Conservation (phyloP, 352 stramenopile species). For the Bremia lactucae region DNA sequence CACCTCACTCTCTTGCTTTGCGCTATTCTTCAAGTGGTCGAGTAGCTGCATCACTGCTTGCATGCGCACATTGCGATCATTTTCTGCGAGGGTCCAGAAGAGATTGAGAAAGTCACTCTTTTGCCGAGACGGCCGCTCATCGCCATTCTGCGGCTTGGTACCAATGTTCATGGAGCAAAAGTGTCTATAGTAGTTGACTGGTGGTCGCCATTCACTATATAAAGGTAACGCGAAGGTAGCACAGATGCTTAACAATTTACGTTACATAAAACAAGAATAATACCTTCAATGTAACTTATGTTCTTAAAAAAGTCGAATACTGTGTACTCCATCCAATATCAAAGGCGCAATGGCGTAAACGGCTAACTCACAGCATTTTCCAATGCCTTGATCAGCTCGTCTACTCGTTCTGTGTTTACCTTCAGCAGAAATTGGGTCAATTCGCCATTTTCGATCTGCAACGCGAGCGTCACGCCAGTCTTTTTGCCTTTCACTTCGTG, state of each 20-base stretch:
- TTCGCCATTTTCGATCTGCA: slow-evolving; percentile 40
- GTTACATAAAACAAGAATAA: neutral
- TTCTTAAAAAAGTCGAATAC: no score
- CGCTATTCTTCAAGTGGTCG: slow-evolving; percentile 26
- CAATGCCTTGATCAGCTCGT: slow-evolving; percentile 48
- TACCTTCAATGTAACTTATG: no score
- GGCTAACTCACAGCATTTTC: slow-evolving; percentile 23
- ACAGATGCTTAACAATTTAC: slow-evolving; percentile 1
- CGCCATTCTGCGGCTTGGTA: slow-evolving; percentile 20
- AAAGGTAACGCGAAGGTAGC: slow-evolving; percentile 11
- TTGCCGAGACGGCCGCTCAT: slow-evolving; percentile 8
- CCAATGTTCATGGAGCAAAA: slow-evolving; percentile 25
- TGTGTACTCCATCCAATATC: neutral
- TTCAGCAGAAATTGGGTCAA: slow-evolving; percentile 70
- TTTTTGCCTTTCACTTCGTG: slow-evolving; percentile 77
- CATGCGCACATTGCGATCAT: slow-evolving; percentile 43
- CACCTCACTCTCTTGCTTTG: slow-evolving; percentile 37
- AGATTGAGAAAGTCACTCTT: slow-evolving; percentile 80
- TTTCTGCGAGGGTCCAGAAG: slow-evolving; percentile 81
- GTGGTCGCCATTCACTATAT: no score
- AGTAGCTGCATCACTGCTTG: slow-evolving; percentile 53
- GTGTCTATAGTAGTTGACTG: slow-evolving; percentile 21
- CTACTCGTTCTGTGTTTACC: slow-evolving; percentile 52
- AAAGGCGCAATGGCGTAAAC: slow-evolving; percentile 5
- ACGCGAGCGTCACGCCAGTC: slow-evolving; percentile 45